A percentile compares a stretch with the other conserved stretches of the same genome.
These are phyloP conservation scores for Colletotrichum aenigma DNA, from an alignment of 2,329 filamentous ascomycete species.

Conservation along the genomic window DNA sequence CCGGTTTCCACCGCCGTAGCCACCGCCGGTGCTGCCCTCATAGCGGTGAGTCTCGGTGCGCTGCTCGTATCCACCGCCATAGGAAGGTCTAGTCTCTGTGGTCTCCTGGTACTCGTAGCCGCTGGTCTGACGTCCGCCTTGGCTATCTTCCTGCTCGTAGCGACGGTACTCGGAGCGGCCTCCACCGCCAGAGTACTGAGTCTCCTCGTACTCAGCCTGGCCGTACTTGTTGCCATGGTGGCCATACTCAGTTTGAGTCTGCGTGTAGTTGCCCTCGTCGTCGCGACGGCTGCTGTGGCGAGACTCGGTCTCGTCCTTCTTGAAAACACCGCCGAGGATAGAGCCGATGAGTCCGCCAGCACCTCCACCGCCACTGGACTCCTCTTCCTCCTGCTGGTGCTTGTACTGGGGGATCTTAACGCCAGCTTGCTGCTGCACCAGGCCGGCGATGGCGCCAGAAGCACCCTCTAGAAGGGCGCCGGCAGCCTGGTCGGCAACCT, in stretches of 20 bases:
- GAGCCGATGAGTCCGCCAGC: slow-evolving; percentile 74
- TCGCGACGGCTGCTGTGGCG: slow-evolving; percentile 58
- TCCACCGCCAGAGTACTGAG: slow-evolving; percentile 61
- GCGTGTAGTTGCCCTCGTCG: slow-evolving; percentile 64
- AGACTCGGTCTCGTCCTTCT: slow-evolving; percentile 57
- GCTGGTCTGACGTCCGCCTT: slow-evolving; percentile 38
- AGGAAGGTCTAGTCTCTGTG: slow-evolving; percentile 55
- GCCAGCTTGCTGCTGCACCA: slow-evolving; percentile 52
- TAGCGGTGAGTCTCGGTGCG: slow-evolving; percentile 59
- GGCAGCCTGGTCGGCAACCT: slow-evolving; percentile 60
- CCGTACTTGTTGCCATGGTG: slow-evolving; percentile 62
- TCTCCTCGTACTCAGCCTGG: slow-evolving; percentile 64
- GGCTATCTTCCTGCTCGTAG: slow-evolving; percentile 60
- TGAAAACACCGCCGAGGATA: slow-evolving; percentile 67
- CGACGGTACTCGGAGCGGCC: slow-evolving; percentile 64
- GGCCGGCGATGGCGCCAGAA: slow-evolving; percentile 53
- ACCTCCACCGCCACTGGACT: slow-evolving; percentile 67
- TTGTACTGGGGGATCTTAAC: slow-evolving; percentile 38
- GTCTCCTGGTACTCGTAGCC: slow-evolving; percentile 65
- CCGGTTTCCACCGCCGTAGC: slow-evolving; percentile 9
- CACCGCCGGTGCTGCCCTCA: slow-evolving; percentile 35
- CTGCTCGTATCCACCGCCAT: slow-evolving; percentile 62
- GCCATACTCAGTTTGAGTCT: slow-evolving; percentile 66
- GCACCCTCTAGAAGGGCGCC: slow-evolving; percentile 63
- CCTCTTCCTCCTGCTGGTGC: slow-evolving; percentile 39